Evolutionary conservation across 139 green algal genomes (phyloP).

Genomic region (Astrephomene gubernaculifera): DNA sequence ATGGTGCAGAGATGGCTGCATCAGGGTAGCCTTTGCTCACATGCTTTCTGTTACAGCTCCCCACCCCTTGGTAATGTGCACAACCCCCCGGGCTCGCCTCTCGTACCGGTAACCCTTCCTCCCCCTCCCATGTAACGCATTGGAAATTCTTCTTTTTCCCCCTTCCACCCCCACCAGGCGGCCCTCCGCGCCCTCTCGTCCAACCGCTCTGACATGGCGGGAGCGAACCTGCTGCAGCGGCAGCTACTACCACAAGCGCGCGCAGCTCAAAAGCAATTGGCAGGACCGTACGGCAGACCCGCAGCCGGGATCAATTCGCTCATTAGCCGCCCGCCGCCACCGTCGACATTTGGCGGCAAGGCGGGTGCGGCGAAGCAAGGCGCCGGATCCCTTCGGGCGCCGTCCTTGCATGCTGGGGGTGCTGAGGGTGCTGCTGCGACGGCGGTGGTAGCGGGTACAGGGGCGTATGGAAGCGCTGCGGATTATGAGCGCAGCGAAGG

Average conservation of each 20-base stretch:
- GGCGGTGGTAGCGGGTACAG: background rate
- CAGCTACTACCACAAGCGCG: conserved; percentile 30
- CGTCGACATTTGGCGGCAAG: background rate
- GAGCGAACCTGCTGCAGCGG: conserved; percentile 29
- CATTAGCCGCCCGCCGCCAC: conserved; percentile 1
- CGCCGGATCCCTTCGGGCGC: no score
- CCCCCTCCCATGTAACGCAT: no score
- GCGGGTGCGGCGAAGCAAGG: background rate
- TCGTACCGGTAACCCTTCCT: no score
- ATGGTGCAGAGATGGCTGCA: no score
- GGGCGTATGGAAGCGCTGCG: conserved; percentile 5
- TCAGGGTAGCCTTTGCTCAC: no score
- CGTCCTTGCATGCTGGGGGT: no score
- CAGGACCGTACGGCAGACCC: background rate
- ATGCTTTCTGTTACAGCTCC: no score
- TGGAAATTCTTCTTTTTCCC: no score
- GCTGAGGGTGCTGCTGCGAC: background rate
- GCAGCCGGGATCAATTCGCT: conserved; percentile 1
- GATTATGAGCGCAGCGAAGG: background rate
- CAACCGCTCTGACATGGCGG: conserved; percentile 27
- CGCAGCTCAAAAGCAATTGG: conserved; percentile 14
- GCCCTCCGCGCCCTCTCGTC: conserved; percentile 28
- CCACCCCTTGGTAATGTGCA: no score
- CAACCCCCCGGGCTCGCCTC: no score
- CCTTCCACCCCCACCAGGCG: background rate